Base-by-base conservation (phyloP, 305 asterid species). In the Fraxinus floribunda region DNA sequence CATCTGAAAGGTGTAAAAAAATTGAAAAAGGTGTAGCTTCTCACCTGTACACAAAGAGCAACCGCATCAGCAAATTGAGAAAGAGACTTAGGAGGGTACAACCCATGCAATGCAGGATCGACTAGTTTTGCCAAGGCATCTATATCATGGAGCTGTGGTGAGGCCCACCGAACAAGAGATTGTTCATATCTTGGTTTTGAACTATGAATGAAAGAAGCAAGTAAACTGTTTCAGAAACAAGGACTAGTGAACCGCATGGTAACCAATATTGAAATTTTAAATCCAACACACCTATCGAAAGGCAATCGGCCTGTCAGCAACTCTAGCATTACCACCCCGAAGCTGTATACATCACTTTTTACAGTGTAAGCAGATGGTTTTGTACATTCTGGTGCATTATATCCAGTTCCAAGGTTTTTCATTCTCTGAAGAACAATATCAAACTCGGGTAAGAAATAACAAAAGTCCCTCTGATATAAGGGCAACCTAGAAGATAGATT, bases 271-370 rank as follows among this genome's bases (percentile, higher is more conserved):
- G 49, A 72, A n/a, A 3, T 73, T 78, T 44, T 34, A 60, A 52
- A 75, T 75, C 22, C 16, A 38, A 76, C 72, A 15, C 80, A 86
- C 89, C 91, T 86, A 79, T 89, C 93, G 49, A 83, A 85, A 6
- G 93, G 92, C 88, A 80, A 84, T 55, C 90, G 90, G 18, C 94
- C 93, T 7, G 94, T 91, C 85, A 91, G 66, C 38, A 90, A 79
- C 85, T 89, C 94, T 77, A 90, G 81, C 94, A 90, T 89, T 68
- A 90, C 88, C 62, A 89, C 92, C 78, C 94, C 94, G 46, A 91
- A 91, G 83, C 92, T 87, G 76, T 88, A 91, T 16, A 91, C 88
- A 81, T 91, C 94, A 55, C 92, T 90, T 87, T 91, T 90, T 22
- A 35, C 22, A 11, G 91, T 83, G 84, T 85, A 85, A 15, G 82